phyloP scores from a whole-genome alignment of 495 filamentous ascomycete species.

The Collariella sp. region DNA sequence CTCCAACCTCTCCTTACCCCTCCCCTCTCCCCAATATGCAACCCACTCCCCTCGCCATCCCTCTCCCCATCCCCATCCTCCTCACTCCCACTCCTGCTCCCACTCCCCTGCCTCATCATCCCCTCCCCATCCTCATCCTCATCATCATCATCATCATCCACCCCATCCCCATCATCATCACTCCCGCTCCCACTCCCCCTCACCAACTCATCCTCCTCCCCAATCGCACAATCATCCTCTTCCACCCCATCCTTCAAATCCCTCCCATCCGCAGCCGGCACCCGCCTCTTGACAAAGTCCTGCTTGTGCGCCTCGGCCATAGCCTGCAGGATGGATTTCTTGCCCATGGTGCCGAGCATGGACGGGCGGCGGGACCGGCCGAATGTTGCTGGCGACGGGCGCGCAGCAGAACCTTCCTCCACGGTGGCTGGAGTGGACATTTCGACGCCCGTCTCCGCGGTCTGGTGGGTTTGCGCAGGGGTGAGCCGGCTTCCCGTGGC shows the following conservation, averaged over 20 bases:
- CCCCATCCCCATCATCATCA: conserved; percentile 10
- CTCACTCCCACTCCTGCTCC: conserved; percentile 11
- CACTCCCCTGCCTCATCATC: not conserved
- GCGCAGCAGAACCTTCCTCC: not conserved
- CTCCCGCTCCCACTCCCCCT: not conserved
- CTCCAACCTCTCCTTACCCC: not conserved
- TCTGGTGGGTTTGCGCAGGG: not conserved
- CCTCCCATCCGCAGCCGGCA: conserved; percentile 24
- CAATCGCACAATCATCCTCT: not conserved
- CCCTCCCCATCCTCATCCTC: not conserved
- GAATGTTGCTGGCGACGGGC: conserved; percentile 24
- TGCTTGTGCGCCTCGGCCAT: conserved; percentile 71
- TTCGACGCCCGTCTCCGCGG: no score
- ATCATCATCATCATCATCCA: not conserved
- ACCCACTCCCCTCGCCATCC: not conserved
- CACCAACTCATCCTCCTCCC: not conserved
- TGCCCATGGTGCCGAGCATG: conserved; percentile 26
- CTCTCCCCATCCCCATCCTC: conserved; percentile 18
- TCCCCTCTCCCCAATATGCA: not conserved
- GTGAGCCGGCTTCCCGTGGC: not conserved
- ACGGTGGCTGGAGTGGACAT: not conserved
- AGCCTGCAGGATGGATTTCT: conserved; percentile 46
- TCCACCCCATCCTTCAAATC: not conserved
- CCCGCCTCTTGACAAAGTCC: conserved; percentile 73
- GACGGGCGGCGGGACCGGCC: conserved; percentile 17